Evolutionary conservation across 352 stramenopile species (phyloP).

Genomic region (Pseudoperonospora humuli): DNA sequence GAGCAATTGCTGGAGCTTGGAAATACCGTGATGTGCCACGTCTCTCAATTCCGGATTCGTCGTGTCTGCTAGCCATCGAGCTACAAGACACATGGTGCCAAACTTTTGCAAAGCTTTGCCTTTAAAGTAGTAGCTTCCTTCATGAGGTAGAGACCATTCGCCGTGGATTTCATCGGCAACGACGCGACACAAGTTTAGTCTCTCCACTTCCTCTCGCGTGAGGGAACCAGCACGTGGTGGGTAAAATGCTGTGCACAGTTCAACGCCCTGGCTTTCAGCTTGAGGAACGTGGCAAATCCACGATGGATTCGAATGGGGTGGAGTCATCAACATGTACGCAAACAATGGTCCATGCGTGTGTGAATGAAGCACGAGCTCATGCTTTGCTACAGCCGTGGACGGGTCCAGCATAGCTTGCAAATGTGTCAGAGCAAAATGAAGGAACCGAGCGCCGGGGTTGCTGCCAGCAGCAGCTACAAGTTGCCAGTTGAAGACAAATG

Average conservation of each 20-base stretch:
- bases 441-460: slow-evolving; percentile 26
- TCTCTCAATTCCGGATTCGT: slow-evolving; percentile 42
- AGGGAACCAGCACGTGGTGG: slow-evolving; percentile 24
- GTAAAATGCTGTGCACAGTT: slow-evolving; percentile 45
- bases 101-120: slow-evolving; percentile 75
- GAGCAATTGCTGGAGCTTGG: slow-evolving; percentile 40
- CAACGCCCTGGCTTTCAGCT: slow-evolving; percentile 30
- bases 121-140: slow-evolving; percentile 84
- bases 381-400: slow-evolving; percentile 28
- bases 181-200: slow-evolving; percentile 32
- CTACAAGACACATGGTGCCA: slow-evolving; percentile 68
- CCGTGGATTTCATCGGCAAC: slow-evolving; percentile 56
- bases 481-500: slow-evolving; percentile 59
- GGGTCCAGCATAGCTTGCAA: slow-evolving; percentile 46
- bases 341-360: slow-evolving; percentile 66
- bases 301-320: slow-evolving; percentile 10
- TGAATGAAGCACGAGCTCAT: slow-evolving; percentile 53
- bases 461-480: slow-evolving; percentile 22
- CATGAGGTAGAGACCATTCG: slow-evolving; percentile 52
- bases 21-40: slow-evolving; percentile 37
- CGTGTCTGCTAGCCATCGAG: slow-evolving; percentile 45
- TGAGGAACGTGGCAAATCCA: slow-evolving; percentile 48
- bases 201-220: slow-evolving; percentile 28
- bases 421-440: slow-evolving; percentile 69
- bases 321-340: slow-evolving; percentile 34